Base-by-base conservation (phyloP, 305 asterid genomes). In the Fraxinus greggii region DNA sequence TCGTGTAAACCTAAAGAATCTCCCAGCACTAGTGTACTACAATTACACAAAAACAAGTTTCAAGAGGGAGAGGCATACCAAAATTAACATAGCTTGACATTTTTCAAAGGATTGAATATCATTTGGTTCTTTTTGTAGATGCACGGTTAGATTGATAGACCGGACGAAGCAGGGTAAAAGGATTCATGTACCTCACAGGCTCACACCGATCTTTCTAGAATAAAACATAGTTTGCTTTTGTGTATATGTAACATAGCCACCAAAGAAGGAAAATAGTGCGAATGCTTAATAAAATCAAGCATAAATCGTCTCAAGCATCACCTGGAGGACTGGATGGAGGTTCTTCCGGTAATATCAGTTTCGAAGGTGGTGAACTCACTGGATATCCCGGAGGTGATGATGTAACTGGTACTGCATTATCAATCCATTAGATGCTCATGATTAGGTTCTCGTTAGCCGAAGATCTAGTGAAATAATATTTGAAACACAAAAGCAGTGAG, bases 251-350 rank as follows among this genome's bases (percentile, higher is more conserved):
- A 54, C 70, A 45, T 40, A 21, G 35, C 24, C 36, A 56, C 73
- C 61, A 21, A 8, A 21, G 54, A 38, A 51, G 17, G 51, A 32
- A 45, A 24, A 56, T 8, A 3, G 7, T 8, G 3, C n/a, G 45
- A 40, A 21, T 24, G 35, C 59, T 76, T 32, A 84, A 77, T 31
- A 78, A 24, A 83, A 45, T 79, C 61, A 78, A 80, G 78, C 35
- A 80, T 65, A 79, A 33, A 36, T 38, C 38, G 45, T 78, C 79
- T 79, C 40, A 56, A 76, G 82, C 63, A 73, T 86, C 86, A 93
- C 98, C 98, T 91, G 97, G 90, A 79, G 93, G 87, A 83, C 80
- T 86, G 76, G 92, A 81, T 17, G 94, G 95, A 70, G 98, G 89
- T 75, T 83, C 83, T 84, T 72, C 80, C 5, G 87, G 88, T 24